A percentile compares a stretch with the other conserved stretches of the same genome.
Conservation (phyloP, 805 yeast species). For the Candida lessepsii region DNA sequence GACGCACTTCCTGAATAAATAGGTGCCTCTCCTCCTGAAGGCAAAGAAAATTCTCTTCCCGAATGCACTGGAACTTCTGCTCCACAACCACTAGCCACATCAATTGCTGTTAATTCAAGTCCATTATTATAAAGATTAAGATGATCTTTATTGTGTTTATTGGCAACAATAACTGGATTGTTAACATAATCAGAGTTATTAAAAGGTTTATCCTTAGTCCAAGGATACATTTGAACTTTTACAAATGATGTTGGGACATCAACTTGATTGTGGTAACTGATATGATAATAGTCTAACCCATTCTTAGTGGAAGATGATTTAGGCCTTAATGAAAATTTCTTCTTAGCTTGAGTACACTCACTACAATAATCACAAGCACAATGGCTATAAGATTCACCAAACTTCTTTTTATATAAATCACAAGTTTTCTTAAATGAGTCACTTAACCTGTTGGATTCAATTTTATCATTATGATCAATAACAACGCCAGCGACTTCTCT, state of each 20-base stretch:
- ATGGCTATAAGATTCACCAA: background rate
- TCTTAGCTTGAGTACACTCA: background rate
- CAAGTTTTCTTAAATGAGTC: constrained; percentile 18
- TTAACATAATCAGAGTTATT: background rate
- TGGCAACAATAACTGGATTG: background rate
- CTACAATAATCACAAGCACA: constrained; percentile 4
- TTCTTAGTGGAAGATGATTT: background rate
- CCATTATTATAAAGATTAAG: constrained; percentile 2
- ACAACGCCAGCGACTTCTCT: constrained; percentile 3
- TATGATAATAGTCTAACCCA: background rate
- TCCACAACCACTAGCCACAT: constrained; percentile 7
- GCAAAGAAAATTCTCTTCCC: too few relatives aligned
- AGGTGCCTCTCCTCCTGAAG: too few relatives aligned
- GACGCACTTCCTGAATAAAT: too few relatives aligned
- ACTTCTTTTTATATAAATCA: background rate
- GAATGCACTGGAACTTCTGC: too few relatives aligned
- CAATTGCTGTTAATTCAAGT: background rate
- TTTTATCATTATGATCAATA: constrained; percentile 23
- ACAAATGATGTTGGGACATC: background rate
- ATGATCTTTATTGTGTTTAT: background rate
- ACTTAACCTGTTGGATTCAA: constrained; percentile 21
- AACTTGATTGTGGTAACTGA: constrained; percentile 3
- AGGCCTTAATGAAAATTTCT: background rate
- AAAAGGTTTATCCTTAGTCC: background rate
- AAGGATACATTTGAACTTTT: background rate